Base-by-base conservation (phyloP, 2,329 filamentous ascomycete species). In the Fusarium sp. region DNA sequence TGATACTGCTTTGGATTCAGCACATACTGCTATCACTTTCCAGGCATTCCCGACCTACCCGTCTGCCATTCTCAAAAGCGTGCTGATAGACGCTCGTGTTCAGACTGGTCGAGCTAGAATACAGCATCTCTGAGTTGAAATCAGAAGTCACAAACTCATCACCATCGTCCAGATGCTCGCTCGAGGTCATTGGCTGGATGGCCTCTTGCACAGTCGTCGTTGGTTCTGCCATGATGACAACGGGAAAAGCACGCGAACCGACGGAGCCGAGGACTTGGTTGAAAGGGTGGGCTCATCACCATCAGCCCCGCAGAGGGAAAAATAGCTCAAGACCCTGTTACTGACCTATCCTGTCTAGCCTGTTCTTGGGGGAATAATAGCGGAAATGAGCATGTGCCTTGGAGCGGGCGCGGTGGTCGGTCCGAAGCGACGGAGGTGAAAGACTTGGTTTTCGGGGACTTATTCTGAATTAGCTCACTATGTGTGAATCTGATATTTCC, bases 41-140 rank as follows among this genome's bases (percentile, higher is more conserved):
- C 2, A 6, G 2, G 8, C 4, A 2, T 2, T 0, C 10, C 2
- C 1, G 2, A 48, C 64, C 29, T 15, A 69, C 66, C 17, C 66
- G 63, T 15, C 66, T 67, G 17, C 66, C 66, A 37, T 69, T 68
- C 25, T 69, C 66, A 48, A 54, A 69, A 10, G 61, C 59, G 29
- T 69, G 66, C 21, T 69, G 61, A 27, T 67, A 64, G 21, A 69
- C 51, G 45, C 66, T 69, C 4, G 66, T 57, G 27, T 57, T 66
- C 27, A 69, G 32, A 31, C 66, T 69, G 1, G 61, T 57, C 9
- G 66, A 61, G n/a, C 57, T 55, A 1, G 64, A 67, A 1, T 53
- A 51, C 9, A 64, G 19, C 4, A 59, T 57, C 13, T 43, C 32
- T 0, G 42, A 55, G n/a, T 68, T 66, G 6, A 63, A 67, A 4